Evolutionary conservation across 2,329 filamentous ascomycete genomes (phyloP).

Genomic region (Claviceps sorghi): DNA sequence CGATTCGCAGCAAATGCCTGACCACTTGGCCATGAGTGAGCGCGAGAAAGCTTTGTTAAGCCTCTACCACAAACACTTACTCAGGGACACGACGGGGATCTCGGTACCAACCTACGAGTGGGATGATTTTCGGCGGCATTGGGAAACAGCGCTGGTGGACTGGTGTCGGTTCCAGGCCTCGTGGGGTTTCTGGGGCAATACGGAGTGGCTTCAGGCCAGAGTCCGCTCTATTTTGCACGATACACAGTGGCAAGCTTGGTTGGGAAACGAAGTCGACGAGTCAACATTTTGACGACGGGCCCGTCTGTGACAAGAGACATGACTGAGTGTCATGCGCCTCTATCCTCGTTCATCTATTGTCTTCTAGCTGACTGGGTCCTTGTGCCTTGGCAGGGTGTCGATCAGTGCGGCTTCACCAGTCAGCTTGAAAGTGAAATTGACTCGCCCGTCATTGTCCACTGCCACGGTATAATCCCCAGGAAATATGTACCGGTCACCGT

Average conservation of each 20-base stretch:
- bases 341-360: neutral
- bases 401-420: neutral
- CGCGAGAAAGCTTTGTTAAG: constrained; percentile 37
- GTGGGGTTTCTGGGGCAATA: constrained; percentile 49
- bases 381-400: neutral
- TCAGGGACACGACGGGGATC: constrained; percentile 4
- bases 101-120: constrained; percentile 31
- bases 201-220: constrained; percentile 40
- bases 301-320: neutral
- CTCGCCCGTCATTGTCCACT: constrained; percentile 4
- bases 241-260: constrained; percentile 4
- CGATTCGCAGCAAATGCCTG: constrained; percentile 13
- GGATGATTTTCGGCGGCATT: constrained; percentile 40
- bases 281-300: neutral
- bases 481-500: constrained; percentile 8
- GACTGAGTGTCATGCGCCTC: neutral
- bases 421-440: constrained; percentile 4
- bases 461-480: constrained; percentile 7
- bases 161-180: constrained; percentile 49
- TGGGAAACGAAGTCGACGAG: neutral
- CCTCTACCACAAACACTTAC: constrained; percentile 29
- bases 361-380: neutral
- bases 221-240: constrained; percentile 35
- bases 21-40: constrained; percentile 30
- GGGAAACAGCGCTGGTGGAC: constrained; percentile 53